Evolutionary conservation across 225 moss, liverwort and hornwort genomes (phyloP).

Genomic region (Antitrichia curtipendula): DNA sequence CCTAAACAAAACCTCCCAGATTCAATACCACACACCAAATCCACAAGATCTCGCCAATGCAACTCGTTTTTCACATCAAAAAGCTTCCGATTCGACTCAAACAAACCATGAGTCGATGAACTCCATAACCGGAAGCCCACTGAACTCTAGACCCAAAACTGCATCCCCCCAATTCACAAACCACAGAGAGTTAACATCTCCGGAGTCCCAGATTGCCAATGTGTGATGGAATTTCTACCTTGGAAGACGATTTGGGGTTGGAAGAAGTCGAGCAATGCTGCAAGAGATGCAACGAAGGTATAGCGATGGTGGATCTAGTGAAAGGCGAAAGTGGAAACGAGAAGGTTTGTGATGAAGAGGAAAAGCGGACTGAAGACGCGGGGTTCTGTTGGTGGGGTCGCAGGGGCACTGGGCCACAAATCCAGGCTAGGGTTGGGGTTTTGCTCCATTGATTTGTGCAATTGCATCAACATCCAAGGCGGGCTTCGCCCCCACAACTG

Average conservation of each 20-base stretch:
- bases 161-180: neutral
- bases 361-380: neutral
- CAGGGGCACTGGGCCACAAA: slow-evolving; percentile 13
- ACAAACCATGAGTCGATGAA: neutral
- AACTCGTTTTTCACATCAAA: neutral
- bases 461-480: neutral
- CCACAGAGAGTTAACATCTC: no score
- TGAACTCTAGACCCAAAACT: neutral
- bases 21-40: neutral
- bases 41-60: neutral
- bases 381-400: neutral
- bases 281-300: neutral
- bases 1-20: neutral
- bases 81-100: neutral
- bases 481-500: neutral
- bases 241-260: neutral
- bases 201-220: neutral
- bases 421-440: neutral
- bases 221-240: neutral
- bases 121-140: neutral
- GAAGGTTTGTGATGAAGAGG: neutral
- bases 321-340: neutral
- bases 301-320: neutral
- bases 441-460: neutral
- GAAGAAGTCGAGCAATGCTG: neutral